Evolutionary conservation across 495 filamentous ascomycete genomes (phyloP), one percentile per base, ranked within the genome.

Genomic region (Aspergillus cristatus): DNA sequence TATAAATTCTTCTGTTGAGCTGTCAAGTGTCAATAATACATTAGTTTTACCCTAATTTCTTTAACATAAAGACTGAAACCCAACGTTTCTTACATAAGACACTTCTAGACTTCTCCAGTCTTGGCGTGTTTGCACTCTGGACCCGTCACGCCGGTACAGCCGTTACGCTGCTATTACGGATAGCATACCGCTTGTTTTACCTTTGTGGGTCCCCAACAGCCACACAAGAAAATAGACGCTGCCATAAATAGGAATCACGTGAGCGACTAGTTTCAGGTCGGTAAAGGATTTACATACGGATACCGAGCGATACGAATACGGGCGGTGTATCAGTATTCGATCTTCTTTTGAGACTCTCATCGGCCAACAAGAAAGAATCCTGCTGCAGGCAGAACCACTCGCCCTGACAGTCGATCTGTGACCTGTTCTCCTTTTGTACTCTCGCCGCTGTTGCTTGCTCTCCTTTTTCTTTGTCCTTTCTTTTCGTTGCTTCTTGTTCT

Each of bases 1-100:
- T 79, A 74, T 44, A 75, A 72, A 39, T 45, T 71, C 32, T 72
- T 79, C 54, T 79, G 75, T 43, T 79, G 66, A 46, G 45, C 8
- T 4, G 20, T 24, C 20, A 4, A 24, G 20, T 24, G 4, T 4
- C 20, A 24, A 8, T 24, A 24, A 24, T 24, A 24, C 4, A n/a
- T n/a, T n/a, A n/a, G n/a, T n/a, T n/a, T n/a, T n/a, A n/a, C n/a
- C n/a, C n/a, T n/a, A n/a, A n/a, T n/a, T n/a, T n/a, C n/a, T n/a
- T n/a, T n/a, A n/a, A n/a, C n/a, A n/a, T n/a, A n/a, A n/a, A n/a
- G n/a, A n/a, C n/a, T n/a, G n/a, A n/a, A n/a, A n/a, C n/a, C n/a
- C n/a, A n/a, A n/a, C n/a, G n/a, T n/a, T n/a, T n/a, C n/a, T n/a
- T n/a, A n/a, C 8, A 4, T 24, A 24, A 24, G 4, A 4, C 8